phyloP scores from a whole-genome alignment of 2,329 filamentous ascomycete genomes.

The Aspergillus piperis region DNA sequence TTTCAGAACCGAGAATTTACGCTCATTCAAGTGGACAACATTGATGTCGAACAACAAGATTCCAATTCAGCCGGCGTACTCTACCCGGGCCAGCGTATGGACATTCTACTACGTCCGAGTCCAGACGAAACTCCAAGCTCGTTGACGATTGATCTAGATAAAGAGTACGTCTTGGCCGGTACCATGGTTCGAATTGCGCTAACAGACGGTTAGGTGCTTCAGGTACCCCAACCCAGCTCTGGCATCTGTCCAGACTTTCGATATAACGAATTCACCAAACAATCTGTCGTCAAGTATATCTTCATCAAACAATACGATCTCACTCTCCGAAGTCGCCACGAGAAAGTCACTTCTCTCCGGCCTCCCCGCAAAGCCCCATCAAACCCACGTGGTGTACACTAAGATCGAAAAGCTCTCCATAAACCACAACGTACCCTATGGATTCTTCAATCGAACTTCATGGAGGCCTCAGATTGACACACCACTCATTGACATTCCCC shows the following conservation, averaged over 20 bases:
- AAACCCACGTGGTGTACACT: conserved; percentile 50
- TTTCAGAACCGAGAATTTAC: conserved; percentile 34
- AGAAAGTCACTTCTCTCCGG: conserved; percentile 27
- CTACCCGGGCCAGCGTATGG: conserved; percentile 50
- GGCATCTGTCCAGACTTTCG: conserved; percentile 40
- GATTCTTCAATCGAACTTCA: conserved; percentile 52
- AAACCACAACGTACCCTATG: conserved; percentile 46
- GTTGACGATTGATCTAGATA: conserved; percentile 38
- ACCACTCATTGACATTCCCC: conserved; percentile 39
- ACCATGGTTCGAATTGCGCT: neutral
- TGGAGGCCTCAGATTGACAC: conserved; percentile 43
- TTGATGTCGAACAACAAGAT: conserved; percentile 30
- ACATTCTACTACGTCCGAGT: conserved; percentile 37
- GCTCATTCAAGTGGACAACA: conserved; percentile 46
- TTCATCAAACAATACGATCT: conserved; percentile 13
- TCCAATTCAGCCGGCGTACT: conserved; percentile 43
- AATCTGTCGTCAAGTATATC: neutral
- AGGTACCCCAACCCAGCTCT: conserved; percentile 49
- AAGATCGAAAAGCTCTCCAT: conserved; percentile 49
- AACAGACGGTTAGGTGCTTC: conserved; percentile 37
- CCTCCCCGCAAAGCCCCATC: conserved; percentile 35
- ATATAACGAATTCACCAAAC: conserved; percentile 19
- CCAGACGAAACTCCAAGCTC: conserved; percentile 18
- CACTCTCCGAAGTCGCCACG: conserved; percentile 31
- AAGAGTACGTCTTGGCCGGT: conserved; percentile 32